Percentiles rank a stretch among this genome's conserved stretches.
Conservation (phyloP, 2,329 filamentous ascomycete genomes). For the Fusarium sp. region DNA sequence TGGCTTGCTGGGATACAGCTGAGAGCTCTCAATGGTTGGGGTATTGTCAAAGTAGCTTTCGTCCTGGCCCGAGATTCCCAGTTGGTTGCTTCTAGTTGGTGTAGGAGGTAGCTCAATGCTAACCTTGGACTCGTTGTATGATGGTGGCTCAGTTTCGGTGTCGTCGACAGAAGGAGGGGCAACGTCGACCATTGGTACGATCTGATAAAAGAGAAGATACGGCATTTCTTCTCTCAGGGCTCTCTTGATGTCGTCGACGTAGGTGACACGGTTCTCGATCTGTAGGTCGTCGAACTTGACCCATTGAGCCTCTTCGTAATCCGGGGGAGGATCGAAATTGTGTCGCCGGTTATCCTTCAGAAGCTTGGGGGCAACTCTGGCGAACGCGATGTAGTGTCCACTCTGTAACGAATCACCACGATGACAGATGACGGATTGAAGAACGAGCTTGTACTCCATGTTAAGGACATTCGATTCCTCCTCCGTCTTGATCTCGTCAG, state of each 20-base stretch:
- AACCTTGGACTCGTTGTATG: conserved; percentile 66
- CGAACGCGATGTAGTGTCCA: conserved; percentile 91
- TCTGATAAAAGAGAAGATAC: conserved; percentile 95
- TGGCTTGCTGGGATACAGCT: conserved; percentile 50
- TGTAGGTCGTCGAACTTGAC: conserved; percentile 91
- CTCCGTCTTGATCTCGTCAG: conserved; percentile 76
- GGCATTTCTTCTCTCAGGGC: conserved; percentile 89
- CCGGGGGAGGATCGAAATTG: conserved; percentile 69
- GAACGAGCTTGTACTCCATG: conserved; percentile 91
- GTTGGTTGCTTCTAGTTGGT: conserved; percentile 33
- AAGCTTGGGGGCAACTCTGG: conserved; percentile 76
- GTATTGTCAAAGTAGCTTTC: conserved; percentile 46
- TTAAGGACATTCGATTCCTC: conserved; percentile 73
- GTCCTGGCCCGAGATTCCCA: conserved; percentile 31
- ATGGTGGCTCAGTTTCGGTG: conserved; percentile 66
- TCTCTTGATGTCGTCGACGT: conserved; percentile 81
- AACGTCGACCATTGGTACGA: conserved; percentile 85
- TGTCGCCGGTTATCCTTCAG: conserved; percentile 70
- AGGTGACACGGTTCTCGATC: conserved; percentile 74
- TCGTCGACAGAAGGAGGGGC: conserved; percentile 61
- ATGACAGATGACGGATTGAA: conserved; percentile 95
- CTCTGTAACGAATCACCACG: conserved; percentile 86
- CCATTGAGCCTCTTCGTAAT: conserved; percentile 83
- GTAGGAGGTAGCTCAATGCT: conserved; percentile 53
- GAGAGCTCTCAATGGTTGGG: conserved; percentile 35